Base-by-base conservation (phyloP, 192 early-diverging fungal species). In the Endogone sp. region DNA sequence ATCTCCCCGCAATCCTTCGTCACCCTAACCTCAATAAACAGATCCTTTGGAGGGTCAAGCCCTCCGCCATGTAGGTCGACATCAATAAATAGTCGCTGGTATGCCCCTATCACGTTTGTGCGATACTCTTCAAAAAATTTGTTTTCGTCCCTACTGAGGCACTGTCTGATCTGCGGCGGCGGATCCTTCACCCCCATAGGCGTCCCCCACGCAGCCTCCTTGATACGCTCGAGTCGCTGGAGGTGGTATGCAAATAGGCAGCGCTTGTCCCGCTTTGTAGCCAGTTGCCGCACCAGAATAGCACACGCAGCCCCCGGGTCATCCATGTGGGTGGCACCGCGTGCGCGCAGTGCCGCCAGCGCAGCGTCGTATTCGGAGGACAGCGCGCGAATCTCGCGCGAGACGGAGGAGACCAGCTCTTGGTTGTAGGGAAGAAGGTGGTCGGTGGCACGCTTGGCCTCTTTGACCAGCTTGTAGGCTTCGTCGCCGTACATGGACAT, bases 1-100 rank as follows among this genome's bases (percentile, higher is more conserved):
- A 97, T 88, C 76, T 97, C 94, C 54, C 97, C 97, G 71, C 89
- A 90, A 63, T 98, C 94, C 63, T 83, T 85, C 56, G 94, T 32
- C 2, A 98, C 97, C 2, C 96, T 75, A 27, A 99, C 91, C 66
- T 93, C 92, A n/a, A 96, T 90, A 79, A 92, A 95, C 68, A 96
- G 70, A 71, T 99, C 95, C 69, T 86, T 85, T 6, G 97, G 97
- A 30, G 97, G 97, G 0, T 88, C 72, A 49, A 93, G 81, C 49
- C 89, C 86, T 9, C 88, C 87, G 0, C 88, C 83, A 2, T 83
- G 85, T 74, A 98, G 74, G 74, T 96, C 95, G 0, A 97, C 81
- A 26, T 91, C 80, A 25, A 77, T 79, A 64, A 78, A 80, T 27
- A 86, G 86, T 29, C 74, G 72, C 49, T 90, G 82, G 71, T 95